phyloP scores from a whole-genome alignment of 2,329 filamentous ascomycete genomes.

The Thielaviopsis ethacetica region DNA sequence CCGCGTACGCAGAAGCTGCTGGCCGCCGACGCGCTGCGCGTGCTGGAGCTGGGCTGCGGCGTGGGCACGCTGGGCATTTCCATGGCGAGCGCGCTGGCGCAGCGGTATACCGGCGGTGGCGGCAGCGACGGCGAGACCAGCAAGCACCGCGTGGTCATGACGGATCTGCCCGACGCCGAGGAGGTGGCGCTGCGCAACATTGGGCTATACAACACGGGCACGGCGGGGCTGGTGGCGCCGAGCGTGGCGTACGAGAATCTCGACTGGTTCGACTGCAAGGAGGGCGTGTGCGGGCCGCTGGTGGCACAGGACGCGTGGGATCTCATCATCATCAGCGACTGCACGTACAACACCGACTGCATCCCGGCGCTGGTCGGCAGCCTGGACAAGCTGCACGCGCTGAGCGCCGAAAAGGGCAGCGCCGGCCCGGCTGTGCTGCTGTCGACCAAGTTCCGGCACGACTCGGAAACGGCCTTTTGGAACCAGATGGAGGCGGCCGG shows the following conservation, averaged over 20 bases:
- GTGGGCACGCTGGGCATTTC: slow-evolving; percentile 39
- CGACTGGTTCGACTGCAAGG: slow-evolving; percentile 37
- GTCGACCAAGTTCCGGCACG: slow-evolving; percentile 39
- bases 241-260: slow-evolving; percentile 34
- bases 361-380: slow-evolving; percentile 37
- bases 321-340: slow-evolving; percentile 39
- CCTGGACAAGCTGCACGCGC: slow-evolving; percentile 30
- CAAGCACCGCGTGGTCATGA: slow-evolving; percentile 28
- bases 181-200: slow-evolving; percentile 33
- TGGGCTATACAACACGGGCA: slow-evolving; percentile 13
- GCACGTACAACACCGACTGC: slow-evolving; percentile 44
- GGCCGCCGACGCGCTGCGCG: slow-evolving; percentile 7
- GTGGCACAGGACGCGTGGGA: slow-evolving; percentile 30
- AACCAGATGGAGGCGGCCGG: slow-evolving; percentile 27
- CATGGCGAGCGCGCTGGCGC: slow-evolving; percentile 23
- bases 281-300: slow-evolving; percentile 27
- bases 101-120: slow-evolving; percentile 9
- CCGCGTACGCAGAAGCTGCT: not conserved
- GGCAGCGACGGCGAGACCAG: not conserved
- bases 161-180: slow-evolving; percentile 38
- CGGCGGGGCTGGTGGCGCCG: slow-evolving; percentile 9
- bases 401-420: slow-evolving; percentile 12
- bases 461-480: slow-evolving; percentile 34
- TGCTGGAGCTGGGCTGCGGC: slow-evolving; percentile 40
- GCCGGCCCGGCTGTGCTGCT: slow-evolving; percentile 28